Evolutionary conservation across 2,329 filamentous ascomycete genomes (phyloP).

Genomic region (Phialophora verrucosa): DNA sequence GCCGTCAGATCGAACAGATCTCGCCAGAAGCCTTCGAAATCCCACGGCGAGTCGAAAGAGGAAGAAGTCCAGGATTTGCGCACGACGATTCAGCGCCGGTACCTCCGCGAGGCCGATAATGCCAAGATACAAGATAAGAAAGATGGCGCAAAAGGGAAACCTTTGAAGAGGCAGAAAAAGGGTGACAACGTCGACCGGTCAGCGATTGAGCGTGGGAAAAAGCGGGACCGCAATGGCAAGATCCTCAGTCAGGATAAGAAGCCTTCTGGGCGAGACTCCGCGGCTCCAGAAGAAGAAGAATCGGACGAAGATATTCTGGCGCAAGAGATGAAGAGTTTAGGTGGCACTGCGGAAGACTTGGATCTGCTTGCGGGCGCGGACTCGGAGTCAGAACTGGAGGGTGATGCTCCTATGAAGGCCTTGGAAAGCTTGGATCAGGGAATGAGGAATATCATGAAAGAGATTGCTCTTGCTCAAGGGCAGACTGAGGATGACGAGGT

Average conservation of each 20-base stretch:
- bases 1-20: neutral
- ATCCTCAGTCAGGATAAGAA: constrained; percentile 49
- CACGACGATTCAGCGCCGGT: constrained; percentile 36
- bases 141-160: constrained; percentile 44
- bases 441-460: constrained; percentile 42
- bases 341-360: constrained; percentile 57
- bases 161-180: constrained; percentile 37
- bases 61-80: constrained; percentile 32
- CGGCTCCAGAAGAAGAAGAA: constrained; percentile 20
- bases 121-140: constrained; percentile 46
- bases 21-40: constrained; percentile 6
- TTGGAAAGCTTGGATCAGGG: constrained; percentile 51
- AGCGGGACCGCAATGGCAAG: constrained; percentile 54
- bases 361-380: constrained; percentile 52
- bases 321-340: constrained; percentile 54
- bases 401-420: constrained; percentile 28
- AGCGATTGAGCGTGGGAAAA: constrained; percentile 45
- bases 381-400: constrained; percentile 56
- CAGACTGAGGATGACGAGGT: constrained; percentile 40
- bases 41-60: constrained; percentile 6
- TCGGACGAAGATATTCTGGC: constrained; percentile 45
- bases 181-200: constrained; percentile 34
- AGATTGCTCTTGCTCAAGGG: constrained; percentile 53
- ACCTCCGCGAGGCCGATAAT: constrained; percentile 44
- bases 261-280: constrained; percentile 36